Base-by-base conservation (phyloP, 1,139 yeast genomes). In the Blastobotrys illinoisensis region DNA sequence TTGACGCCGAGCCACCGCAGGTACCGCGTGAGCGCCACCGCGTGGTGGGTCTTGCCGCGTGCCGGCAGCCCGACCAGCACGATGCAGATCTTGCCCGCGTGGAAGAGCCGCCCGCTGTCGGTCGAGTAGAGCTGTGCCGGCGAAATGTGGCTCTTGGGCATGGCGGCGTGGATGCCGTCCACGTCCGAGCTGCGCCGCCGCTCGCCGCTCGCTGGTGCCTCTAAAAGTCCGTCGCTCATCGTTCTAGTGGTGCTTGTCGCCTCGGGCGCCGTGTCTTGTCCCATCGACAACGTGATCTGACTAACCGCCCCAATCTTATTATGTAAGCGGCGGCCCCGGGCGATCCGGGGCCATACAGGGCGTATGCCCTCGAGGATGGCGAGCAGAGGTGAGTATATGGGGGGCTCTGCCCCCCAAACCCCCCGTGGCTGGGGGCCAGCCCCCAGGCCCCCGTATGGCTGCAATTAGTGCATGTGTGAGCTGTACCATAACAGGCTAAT, bases 61-160 rank as follows among this genome's bases (percentile, higher is more conserved):
- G 97, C 99, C 0, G 99, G 99, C 58, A 91, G 77, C 0, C 99
- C 99, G 5, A 89, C 95, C 62, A 93, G 77, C 9, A 87, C 89
- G 56, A 93, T 86, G 66, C 96, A 83, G 53, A 93, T 85, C 67
- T 90, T 88, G 3, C 99, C 99, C 3, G 99, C 98, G 66, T 93
- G 98, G 73, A 88, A 93, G 64, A 95, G 76, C 58, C 89, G 78
- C 0, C 97, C 97, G 0, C 90, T 82, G 60, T 89, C 96, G 0
- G 97, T 91, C 13, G 95, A 84, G 67, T 91, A 91, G 53, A 90
- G 75, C 71, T 91, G 98, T 0, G 95, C 97, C 0, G 96, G 71
- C 3, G 71, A 70, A 16, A 77, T 68, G 57, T 75, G 76, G 54
- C 71, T 71, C 7, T 73, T 69, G 1, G 67, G 62, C 28, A 67